phyloP scores from a whole-genome alignment of 1,284 basidiomycete genomes.

The Mycosarcoma mackinlayi region DNA sequence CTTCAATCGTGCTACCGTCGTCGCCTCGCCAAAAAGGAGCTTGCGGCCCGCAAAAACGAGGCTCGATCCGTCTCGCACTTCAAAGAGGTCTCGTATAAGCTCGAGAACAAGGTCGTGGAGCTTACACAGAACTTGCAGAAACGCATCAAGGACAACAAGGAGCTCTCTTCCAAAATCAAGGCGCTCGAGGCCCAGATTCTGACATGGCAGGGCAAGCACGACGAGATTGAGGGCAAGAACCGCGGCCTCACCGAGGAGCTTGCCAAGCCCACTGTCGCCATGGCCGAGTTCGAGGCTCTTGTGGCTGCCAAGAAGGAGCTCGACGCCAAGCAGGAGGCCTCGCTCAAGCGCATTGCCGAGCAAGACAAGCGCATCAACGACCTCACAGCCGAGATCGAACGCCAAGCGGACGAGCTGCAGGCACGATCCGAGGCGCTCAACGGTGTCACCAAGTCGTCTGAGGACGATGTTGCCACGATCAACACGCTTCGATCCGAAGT shows the following conservation, averaged over 20 bases:
- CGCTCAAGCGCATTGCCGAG: conserved; percentile 79
- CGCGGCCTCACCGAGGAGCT: conserved; percentile 81
- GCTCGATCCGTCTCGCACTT: conserved; percentile 97
- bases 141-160: conserved; percentile 91
- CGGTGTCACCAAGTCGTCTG: conserved; percentile 63
- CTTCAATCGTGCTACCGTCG: conserved; percentile 93
- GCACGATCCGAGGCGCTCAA: conserved; percentile 71
- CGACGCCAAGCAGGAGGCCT: conserved; percentile 84
- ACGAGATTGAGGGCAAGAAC: conserved; percentile 84
- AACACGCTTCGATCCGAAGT: conserved; percentile 90
- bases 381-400: conserved; percentile 76
- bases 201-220: conserved; percentile 85
- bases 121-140: conserved; percentile 95
- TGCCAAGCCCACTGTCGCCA: conserved; percentile 78
- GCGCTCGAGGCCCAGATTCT: conserved; percentile 86
- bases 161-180: conserved; percentile 78
- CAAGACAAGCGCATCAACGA: conserved; percentile 86
- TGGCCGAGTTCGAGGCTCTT: conserved; percentile 81
- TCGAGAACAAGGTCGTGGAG: conserved; percentile 99
- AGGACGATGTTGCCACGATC: conserved; percentile 86
- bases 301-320: conserved; percentile 80
- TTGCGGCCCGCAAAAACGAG: conserved; percentile 84
- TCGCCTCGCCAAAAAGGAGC: conserved; percentile 84
- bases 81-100: conserved; percentile 97
- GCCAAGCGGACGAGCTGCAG: conserved; percentile 81